A percentile compares a stretch with the other conserved stretches of the same genome.
These are phyloP conservation scores for Aegilops sharonensis DNA, from an alignment of 176 grass and related monocot species.

Conservation along the genomic window DNA sequence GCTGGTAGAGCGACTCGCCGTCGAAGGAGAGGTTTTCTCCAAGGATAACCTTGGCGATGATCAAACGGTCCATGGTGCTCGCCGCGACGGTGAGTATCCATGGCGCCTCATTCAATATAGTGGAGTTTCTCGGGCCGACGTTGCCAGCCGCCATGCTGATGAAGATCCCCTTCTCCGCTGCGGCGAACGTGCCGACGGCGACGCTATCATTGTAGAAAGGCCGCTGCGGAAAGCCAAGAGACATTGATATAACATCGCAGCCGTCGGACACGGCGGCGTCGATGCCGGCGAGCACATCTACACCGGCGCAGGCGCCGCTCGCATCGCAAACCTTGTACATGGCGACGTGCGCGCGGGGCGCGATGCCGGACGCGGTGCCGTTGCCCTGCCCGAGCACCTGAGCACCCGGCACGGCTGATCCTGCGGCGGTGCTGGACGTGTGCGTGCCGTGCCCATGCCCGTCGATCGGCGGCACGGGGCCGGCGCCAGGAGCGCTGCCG, in stretches of 20 bases:
- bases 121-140: neutral
- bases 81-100: slow-evolving; percentile 25
- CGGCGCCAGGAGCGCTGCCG: neutral
- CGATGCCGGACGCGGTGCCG: slow-evolving; percentile 26
- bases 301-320: neutral
- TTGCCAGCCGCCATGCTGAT: neutral
- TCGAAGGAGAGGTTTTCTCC: neutral
- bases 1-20: neutral
- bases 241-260: slow-evolving; percentile 36
- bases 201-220: neutral
- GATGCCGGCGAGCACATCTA: slow-evolving; percentile 25
- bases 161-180: neutral
- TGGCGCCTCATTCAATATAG: neutral
- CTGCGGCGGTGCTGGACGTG: neutral
- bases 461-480: neutral
- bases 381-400: neutral
- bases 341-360: slow-evolving; percentile 11
- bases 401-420: neutral
- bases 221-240: neutral
- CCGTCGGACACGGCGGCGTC: slow-evolving; percentile 40
- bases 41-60: neutral
- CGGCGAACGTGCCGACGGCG: neutral
- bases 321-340: neutral
- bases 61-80: slow-evolving; percentile 38
- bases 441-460: neutral